phyloP scores from a whole-genome alignment of 345 rosid genomes.

The Eucalyptus coolabah region DNA sequence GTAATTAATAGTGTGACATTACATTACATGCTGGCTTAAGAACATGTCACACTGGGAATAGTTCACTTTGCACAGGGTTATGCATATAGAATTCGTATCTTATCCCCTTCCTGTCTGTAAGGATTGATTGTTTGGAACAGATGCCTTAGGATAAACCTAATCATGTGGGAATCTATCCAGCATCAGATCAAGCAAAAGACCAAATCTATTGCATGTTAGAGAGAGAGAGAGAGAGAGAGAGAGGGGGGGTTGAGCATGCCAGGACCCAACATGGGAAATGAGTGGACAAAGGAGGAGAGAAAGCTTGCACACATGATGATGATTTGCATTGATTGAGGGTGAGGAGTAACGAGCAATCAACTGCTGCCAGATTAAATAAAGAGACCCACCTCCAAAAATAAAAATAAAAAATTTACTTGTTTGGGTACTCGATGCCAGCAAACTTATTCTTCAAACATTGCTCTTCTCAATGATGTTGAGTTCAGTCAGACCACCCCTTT shows the following conservation, averaged over 20 bases:
- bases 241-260: not conserved
- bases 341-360: conserved; percentile 19
- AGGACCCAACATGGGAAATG: not conserved
- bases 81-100: not conserved
- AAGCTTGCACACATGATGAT: not conserved
- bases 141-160: not conserved
- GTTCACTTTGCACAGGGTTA: not conserved
- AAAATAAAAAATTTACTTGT: not conserved
- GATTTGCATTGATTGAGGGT: conserved; percentile 30
- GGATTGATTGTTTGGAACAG: not conserved
- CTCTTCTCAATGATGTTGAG: not conserved
- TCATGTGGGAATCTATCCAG: not conserved
- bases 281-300: not conserved
- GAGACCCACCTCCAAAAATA: not conserved
- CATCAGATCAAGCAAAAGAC: not conserved
- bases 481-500: not conserved
- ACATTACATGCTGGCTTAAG: not conserved
- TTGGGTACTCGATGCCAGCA: not conserved
- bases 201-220: not conserved
- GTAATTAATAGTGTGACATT: not conserved
- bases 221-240: not conserved
- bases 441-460: not conserved
- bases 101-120: not conserved
- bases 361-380: not conserved
- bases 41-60: not conserved